Percentiles rank a stretch among this genome's conserved stretches.
phyloP scores from a whole-genome alignment of 805 yeast genomes.

The Saccharomycopsis babjevae region DNA sequence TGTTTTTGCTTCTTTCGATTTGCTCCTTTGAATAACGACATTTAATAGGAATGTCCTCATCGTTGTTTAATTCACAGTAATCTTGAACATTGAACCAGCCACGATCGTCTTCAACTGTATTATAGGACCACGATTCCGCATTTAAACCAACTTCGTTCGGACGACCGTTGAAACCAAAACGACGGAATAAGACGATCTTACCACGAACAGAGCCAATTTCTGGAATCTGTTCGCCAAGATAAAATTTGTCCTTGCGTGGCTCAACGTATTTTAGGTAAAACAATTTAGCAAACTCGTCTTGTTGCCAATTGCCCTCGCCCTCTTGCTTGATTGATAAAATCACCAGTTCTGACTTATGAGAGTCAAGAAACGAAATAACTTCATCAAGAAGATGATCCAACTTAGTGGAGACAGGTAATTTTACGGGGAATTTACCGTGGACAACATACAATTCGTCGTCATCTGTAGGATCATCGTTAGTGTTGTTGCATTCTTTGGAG shows the following conservation, averaged over 20 bases:
- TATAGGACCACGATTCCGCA: slow-evolving; percentile 57
- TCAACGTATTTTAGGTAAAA: slow-evolving; percentile 49
- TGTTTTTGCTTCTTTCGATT: slow-evolving; percentile 42
- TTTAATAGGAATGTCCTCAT: slow-evolving; percentile 46
- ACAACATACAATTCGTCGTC: slow-evolving; percentile 50
- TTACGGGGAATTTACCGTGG: slow-evolving; percentile 71
- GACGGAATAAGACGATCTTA: slow-evolving; percentile 52
- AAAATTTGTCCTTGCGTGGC: slow-evolving; percentile 47
- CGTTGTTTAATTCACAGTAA: slow-evolving; percentile 51
- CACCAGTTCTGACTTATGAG: slow-evolving; percentile 48
- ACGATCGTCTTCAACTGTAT: slow-evolving; percentile 55
- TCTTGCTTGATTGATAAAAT: slow-evolving; percentile 65
- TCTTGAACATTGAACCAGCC: slow-evolving; percentile 61
- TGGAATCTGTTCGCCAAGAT: slow-evolving; percentile 46
- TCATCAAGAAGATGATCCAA: slow-evolving; percentile 44
- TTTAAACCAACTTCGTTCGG: slow-evolving; percentile 48
- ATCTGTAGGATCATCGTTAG: slow-evolving; percentile 24
- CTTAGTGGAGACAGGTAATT: slow-evolving; percentile 44
- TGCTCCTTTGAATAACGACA: slow-evolving; percentile 46
- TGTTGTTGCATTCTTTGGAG: slow-evolving; percentile 4
- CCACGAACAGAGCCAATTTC: slow-evolving; percentile 54
- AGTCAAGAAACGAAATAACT: slow-evolving; percentile 45
- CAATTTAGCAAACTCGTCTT: slow-evolving; percentile 56
- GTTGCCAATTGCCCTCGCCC: slow-evolving; percentile 58
- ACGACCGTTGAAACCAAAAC: slow-evolving; percentile 50